Evolutionary conservation across 2,329 filamentous ascomycete genomes (phyloP).

Genomic region (Lizonia empirigonia): DNA sequence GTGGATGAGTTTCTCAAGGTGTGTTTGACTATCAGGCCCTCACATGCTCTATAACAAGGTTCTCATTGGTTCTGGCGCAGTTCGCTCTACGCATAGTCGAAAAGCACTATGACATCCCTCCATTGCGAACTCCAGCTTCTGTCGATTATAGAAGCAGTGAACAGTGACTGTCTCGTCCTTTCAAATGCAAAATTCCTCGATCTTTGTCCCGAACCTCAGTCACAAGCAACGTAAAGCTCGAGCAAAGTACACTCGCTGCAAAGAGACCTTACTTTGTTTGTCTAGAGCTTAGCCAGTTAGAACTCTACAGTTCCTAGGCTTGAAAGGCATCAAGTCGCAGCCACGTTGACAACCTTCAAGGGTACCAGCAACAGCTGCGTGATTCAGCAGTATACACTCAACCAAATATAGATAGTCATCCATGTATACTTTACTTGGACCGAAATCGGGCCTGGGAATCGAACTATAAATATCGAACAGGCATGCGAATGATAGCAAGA

Average conservation of each 20-base stretch:
- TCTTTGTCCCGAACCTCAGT: not conserved
- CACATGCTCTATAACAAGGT: constrained; percentile 12
- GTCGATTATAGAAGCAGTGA: not conserved
- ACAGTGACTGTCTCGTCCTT: not conserved
- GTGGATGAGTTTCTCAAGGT: not conserved
- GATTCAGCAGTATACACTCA: not conserved
- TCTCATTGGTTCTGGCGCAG: constrained; percentile 12
- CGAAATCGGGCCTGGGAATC: too few relatives aligned
- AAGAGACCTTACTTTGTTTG: not conserved
- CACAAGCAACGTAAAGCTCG: too few relatives aligned
- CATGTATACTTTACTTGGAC: too few relatives aligned
- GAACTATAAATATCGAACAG: too few relatives aligned
- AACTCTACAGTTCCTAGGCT: not conserved
- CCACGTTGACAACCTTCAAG: not conserved
- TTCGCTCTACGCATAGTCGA: not conserved
- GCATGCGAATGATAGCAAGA: not conserved
- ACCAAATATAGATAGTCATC: not conserved
- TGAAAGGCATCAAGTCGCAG: not conserved
- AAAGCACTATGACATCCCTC: not conserved
- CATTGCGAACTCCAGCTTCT: not conserved
- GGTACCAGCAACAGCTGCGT: not conserved
- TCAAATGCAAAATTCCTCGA: too few relatives aligned
- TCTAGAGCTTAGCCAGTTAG: not conserved
- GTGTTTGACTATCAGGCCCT: not conserved
- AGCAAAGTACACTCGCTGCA: too few relatives aligned